These are phyloP conservation scores for Kodamaea suecica DNA, from an alignment of 1,139 yeast species.

Conservation along the genomic window DNA sequence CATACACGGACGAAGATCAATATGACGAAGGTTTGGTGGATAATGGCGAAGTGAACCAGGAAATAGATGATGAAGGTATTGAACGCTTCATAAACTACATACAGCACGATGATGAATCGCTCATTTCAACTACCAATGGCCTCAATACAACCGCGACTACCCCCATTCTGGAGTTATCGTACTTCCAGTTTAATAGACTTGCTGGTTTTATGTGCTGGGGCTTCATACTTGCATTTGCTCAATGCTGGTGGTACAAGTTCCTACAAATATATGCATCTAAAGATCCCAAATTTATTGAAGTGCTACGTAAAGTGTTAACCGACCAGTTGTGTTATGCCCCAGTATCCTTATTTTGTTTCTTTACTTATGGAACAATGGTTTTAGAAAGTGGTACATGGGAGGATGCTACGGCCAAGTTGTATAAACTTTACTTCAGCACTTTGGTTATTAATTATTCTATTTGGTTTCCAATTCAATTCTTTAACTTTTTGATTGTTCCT, in stretches of 20 bases:
- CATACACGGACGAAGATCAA: constrained; percentile 29
- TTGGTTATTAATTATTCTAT: constrained; percentile 74
- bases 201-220: constrained; percentile 90
- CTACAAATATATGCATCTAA: constrained; percentile 75
- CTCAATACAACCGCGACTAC: constrained; percentile 6
- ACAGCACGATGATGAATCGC: constrained; percentile 25
- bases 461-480: constrained; percentile 95
- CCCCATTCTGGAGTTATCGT: constrained; percentile 26
- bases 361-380: constrained; percentile 78
- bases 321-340: constrained; percentile 93
- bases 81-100: constrained; percentile 38
- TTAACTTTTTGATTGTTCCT: constrained; percentile 82
- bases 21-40: constrained; percentile 8
- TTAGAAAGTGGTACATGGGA: constrained; percentile 71
- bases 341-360: constrained; percentile 72
- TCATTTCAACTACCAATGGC: not conserved
- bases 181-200: constrained; percentile 66
- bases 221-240: constrained; percentile 73
- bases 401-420: constrained; percentile 61
- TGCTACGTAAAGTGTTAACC: constrained; percentile 78
- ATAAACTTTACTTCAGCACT: constrained; percentile 68
- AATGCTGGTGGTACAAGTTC: constrained; percentile 85
- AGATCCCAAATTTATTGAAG: constrained; percentile 80
- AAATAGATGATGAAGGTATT: constrained; percentile 29
- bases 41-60: not conserved